phyloP scores from a whole-genome alignment of 202 grass and related monocot genomes.

The Musa balbisiana region DNA sequence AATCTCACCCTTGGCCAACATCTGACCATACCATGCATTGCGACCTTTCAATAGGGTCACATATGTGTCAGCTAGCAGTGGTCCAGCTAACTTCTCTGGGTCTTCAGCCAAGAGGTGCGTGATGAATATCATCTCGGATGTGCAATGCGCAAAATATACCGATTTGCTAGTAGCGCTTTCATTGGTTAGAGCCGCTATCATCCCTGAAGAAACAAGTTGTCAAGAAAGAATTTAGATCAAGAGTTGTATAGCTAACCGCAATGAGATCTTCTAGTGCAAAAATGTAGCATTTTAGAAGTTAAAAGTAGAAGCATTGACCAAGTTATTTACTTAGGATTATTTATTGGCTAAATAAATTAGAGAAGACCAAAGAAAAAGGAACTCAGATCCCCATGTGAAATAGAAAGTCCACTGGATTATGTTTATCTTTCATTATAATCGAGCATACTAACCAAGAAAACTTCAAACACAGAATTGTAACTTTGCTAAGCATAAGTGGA shows the following conservation, averaged over 20 bases:
- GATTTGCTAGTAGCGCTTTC: slow-evolving; percentile 98
- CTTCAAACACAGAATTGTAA: background rate
- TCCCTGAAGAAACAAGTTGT: slow-evolving; percentile 42
- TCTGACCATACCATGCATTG: slow-evolving; percentile 95
- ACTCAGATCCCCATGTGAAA: too few species aligned
- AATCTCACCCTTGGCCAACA: slow-evolving; percentile 81
- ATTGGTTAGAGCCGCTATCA: slow-evolving; percentile 89
- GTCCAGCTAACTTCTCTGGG: slow-evolving; percentile 94
- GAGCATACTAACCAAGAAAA: background rate
- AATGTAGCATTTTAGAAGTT: background rate
- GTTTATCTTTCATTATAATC: background rate
- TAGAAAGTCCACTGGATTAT: too few species aligned
- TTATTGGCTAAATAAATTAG: background rate
- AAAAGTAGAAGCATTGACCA: background rate
- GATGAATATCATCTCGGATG: slow-evolving; percentile 99
- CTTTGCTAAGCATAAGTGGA: background rate
- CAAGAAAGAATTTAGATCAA: background rate
- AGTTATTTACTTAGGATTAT: background rate
- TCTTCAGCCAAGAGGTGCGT: slow-evolving; percentile 89
- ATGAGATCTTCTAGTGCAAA: background rate
- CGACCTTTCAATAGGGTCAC: slow-evolving; percentile 99
- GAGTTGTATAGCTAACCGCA: slow-evolving; percentile 2
- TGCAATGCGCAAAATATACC: slow-evolving; percentile 96
- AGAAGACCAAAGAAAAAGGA: too few species aligned
- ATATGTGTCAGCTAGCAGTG: slow-evolving; percentile 89